phyloP scores from a whole-genome alignment of 148 eudicot genomes.

The Fagopyrum homotropicum region DNA sequence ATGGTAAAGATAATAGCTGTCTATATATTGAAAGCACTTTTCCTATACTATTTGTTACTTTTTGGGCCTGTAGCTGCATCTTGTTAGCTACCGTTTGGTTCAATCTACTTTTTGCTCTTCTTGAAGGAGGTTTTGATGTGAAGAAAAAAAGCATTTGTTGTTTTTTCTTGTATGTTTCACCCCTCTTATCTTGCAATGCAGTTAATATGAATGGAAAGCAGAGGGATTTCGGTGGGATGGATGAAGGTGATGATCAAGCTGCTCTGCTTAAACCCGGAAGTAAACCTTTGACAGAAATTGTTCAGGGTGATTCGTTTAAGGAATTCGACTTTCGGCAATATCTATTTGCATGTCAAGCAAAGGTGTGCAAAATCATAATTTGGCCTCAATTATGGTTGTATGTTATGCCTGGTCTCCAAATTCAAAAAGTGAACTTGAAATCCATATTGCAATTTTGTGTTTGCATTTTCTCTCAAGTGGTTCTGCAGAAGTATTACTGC shows the following conservation, averaged over 20 bases:
- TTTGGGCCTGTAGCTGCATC: not conserved
- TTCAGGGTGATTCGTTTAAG: conserved; percentile 93
- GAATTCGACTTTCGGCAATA: conserved; percentile 97
- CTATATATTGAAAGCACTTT: not conserved
- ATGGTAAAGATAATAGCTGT: not conserved
- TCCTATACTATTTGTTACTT: not conserved
- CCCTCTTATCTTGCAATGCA: conserved; percentile 22
- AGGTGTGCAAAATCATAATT: conserved; percentile 40
- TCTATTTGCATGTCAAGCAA: conserved; percentile 95
- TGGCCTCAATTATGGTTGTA: not conserved
- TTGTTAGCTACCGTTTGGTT: not conserved
- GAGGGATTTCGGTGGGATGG: conserved; percentile 90
- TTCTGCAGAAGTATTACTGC: not conserved
- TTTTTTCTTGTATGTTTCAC: conserved; percentile 2
- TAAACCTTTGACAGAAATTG: conserved; percentile 72
- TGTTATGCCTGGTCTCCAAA: not conserved
- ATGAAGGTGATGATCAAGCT: conserved; percentile 89
- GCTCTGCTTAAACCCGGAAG: conserved; percentile 60
- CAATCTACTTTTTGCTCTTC: not conserved
- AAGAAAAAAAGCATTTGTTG: not conserved
- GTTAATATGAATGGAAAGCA: conserved; percentile 65
- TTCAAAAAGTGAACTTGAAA: not conserved
- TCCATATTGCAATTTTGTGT: not conserved
- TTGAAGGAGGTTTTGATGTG: not conserved
- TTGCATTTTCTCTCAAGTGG: not conserved